Evolutionary conservation across 805 yeast species (phyloP).

Genomic region (Brettanomyces bruxellensis): DNA sequence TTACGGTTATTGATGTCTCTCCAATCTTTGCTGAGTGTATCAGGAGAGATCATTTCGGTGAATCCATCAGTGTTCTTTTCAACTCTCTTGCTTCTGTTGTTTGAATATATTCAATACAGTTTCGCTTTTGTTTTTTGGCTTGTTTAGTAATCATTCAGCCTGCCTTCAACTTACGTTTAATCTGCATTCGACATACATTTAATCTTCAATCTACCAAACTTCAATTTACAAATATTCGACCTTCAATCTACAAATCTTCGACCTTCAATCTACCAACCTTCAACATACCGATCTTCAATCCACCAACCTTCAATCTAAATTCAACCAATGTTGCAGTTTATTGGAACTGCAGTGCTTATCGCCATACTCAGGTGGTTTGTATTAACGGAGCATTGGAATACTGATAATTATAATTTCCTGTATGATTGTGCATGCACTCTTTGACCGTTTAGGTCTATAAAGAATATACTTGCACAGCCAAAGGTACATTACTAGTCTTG

Average conservation of each 20-base stretch:
- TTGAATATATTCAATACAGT: slow-evolving; percentile 4
- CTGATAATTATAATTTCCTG: slow-evolving; percentile 7
- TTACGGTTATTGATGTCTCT: slow-evolving; percentile 85
- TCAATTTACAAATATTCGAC: no score
- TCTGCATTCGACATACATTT: background rate
- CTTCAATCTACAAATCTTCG: no score
- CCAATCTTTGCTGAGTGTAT: slow-evolving; percentile 97
- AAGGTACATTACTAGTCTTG: no score
- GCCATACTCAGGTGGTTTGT: slow-evolving; percentile 23
- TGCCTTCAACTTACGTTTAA: background rate
- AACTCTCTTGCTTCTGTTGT: slow-evolving; percentile 65
- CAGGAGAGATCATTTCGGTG: slow-evolving; percentile 98
- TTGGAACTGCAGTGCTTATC: slow-evolving; percentile 41
- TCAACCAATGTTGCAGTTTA: slow-evolving; percentile 44
- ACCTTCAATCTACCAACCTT: no score
- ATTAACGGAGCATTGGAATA: slow-evolving; percentile 57
- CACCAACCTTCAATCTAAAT: no score
- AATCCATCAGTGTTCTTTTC: slow-evolving; percentile 85
- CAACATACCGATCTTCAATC: no score
- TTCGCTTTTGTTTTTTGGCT: background rate
- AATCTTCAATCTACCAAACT: background rate
- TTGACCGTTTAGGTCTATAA: no score
- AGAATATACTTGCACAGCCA: no score
- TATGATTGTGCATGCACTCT: no score
- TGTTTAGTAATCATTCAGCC: background rate